A percentile compares a stretch with the other conserved stretches of the same genome.
These are phyloP conservation scores for Zygosaccharomyces gambellarensis DNA, from an alignment of 805 yeast species.

Conservation along the genomic window DNA sequence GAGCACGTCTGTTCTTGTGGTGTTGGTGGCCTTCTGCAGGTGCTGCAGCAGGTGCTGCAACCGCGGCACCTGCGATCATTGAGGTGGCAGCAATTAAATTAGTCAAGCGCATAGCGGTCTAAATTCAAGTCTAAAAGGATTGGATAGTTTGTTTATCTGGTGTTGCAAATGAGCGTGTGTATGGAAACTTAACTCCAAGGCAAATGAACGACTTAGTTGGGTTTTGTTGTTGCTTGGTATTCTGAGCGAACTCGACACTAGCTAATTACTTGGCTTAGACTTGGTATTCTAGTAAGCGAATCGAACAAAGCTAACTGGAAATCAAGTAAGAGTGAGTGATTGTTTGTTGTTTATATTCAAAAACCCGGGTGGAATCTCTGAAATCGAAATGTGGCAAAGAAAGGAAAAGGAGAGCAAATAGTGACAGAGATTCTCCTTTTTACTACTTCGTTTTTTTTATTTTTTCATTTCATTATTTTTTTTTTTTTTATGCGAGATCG, in stretches of 20 bases:
- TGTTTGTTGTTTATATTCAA: neutral
- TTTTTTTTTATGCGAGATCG: neutral
- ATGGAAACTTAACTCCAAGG: neutral
- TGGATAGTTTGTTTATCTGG: slow-evolving; percentile 3
- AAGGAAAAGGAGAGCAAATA: neutral
- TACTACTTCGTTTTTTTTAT: neutral
- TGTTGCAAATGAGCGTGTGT: slow-evolving; percentile 3
- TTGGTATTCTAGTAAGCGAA: neutral
- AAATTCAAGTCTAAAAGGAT: slow-evolving; percentile 1
- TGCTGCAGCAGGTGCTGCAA: slow-evolving; percentile 53
- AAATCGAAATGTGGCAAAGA: neutral
- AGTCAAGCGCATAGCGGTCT: slow-evolving; percentile 44
- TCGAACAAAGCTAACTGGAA: no score
- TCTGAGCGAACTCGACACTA: neutral
- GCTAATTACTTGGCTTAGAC: neutral
- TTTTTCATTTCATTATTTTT: no score
- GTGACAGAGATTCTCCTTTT: neutral
- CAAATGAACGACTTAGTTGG: slow-evolving; percentile 18
- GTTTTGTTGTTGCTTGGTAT: neutral
- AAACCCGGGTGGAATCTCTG: neutral
- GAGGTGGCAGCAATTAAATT: slow-evolving; percentile 44
- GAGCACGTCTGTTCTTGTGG: slow-evolving; percentile 44
- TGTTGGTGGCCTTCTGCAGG: slow-evolving; percentile 49
- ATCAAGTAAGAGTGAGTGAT: neutral
- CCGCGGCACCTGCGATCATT: slow-evolving; percentile 41